Conservation (phyloP, 1,284 basidiomycete genomes). For the Laetiporus sulphureus region DNA sequence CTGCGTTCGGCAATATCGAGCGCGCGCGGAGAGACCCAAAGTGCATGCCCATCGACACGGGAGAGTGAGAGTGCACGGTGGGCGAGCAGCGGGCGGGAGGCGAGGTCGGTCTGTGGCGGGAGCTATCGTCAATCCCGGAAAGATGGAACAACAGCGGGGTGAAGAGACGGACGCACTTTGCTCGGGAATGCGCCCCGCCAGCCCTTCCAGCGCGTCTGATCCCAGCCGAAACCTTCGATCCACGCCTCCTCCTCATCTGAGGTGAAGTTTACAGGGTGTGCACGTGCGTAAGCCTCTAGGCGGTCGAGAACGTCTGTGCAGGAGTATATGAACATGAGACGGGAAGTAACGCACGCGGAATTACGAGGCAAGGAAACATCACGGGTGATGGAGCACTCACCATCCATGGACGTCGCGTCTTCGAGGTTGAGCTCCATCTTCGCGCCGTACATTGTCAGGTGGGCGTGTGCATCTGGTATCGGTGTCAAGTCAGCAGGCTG, state of each 20-base stretch:
- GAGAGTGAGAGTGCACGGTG: constrained; percentile 63
- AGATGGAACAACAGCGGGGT: not conserved
- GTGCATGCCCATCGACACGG: constrained; percentile 79
- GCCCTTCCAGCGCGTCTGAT: constrained; percentile 75
- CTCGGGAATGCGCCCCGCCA: constrained; percentile 64
- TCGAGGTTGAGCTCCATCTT: constrained; percentile 60
- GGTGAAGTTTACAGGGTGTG: no score
- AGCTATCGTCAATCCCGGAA: no score
- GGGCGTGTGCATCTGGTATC: constrained; percentile 70
- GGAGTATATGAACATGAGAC: no score
- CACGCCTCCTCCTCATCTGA: constrained; percentile 68
- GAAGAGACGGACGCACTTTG: constrained; percentile 39
- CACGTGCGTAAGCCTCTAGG: constrained; percentile 56
- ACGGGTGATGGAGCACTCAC: no score
- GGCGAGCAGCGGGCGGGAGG: constrained; percentile 56
- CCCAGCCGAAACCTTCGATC: constrained; percentile 90
- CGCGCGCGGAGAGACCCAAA: constrained; percentile 75
- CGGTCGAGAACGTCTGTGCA: constrained; percentile 56
- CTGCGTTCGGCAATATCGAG: constrained; percentile 43
- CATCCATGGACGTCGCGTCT: constrained; percentile 51
- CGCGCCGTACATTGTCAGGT: constrained; percentile 66
- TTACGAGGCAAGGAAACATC: not conserved
- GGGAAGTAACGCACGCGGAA: not conserved
- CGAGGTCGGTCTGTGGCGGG: constrained; percentile 43
- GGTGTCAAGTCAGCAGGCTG: not conserved